Percentiles rank a stretch among this genome's conserved stretches.
Conservation (phyloP, 371 early-diverging fungal species). For the Apophysomyces trapeziformis region DNA sequence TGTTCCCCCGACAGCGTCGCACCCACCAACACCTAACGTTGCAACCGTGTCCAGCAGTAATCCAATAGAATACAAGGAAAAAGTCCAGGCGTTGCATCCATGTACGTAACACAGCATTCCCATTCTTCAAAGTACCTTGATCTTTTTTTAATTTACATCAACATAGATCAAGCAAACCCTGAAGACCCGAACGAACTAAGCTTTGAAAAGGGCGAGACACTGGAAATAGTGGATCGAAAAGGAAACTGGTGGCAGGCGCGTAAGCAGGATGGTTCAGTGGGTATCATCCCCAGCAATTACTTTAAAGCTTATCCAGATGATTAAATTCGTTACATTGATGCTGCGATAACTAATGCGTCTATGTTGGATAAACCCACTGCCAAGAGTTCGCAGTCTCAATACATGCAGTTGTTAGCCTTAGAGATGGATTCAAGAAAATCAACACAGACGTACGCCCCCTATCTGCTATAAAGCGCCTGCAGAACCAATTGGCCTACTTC, state of each 20-base stretch:
- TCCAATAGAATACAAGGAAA: slow-evolving; percentile 36
- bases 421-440: no score
- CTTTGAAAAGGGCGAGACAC: slow-evolving; percentile 78
- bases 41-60: slow-evolving; percentile 3
- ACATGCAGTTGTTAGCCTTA: no score
- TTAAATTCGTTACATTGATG: no score
- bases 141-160: slow-evolving; percentile 4
- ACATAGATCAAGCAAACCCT: slow-evolving; percentile 69
- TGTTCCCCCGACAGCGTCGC: slow-evolving; percentile 9
- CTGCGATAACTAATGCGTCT: not conserved
- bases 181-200: slow-evolving; percentile 88
- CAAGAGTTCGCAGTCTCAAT: no score
- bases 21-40: slow-evolving; percentile 21
- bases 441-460: no score
- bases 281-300: slow-evolving; percentile 90
- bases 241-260: slow-evolving; percentile 95
- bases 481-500: no score
- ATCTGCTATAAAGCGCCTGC: no score
- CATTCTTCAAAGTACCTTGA: not conserved
- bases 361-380: no score
- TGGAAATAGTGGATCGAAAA: slow-evolving; percentile 82
- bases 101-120: slow-evolving; percentile 16
- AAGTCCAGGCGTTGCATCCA: slow-evolving; percentile 30
- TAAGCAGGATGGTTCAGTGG: slow-evolving; percentile 73
- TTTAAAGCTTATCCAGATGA: slow-evolving; percentile 17